These are phyloP conservation scores for Schizophyllum amplum DNA, from an alignment of 1,284 basidiomycete species.

Conservation along the genomic window DNA sequence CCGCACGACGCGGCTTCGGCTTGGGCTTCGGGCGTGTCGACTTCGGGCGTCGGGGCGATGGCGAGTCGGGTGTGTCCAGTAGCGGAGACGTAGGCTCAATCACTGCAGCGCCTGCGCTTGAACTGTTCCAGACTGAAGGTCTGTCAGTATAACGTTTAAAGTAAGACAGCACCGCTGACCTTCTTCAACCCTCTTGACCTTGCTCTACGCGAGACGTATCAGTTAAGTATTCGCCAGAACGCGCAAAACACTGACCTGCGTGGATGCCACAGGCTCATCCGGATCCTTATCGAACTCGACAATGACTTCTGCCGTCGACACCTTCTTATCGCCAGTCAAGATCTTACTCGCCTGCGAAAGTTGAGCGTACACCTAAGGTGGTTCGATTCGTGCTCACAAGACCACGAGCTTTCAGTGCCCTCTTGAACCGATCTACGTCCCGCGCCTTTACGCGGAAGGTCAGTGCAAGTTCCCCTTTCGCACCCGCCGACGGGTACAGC, in stretches of 20 bases:
- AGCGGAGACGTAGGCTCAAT: neutral
- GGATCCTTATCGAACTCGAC: constrained; percentile 10
- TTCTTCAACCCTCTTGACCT: constrained; percentile 4
- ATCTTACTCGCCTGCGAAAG: neutral
- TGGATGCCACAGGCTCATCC: constrained; percentile 6
- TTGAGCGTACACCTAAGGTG: constrained; percentile 3
- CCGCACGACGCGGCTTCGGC: neutral
- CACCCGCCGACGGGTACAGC: constrained; percentile 1
- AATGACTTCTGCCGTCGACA: neutral
- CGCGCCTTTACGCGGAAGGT: constrained; percentile 25
- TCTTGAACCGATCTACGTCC: constrained; percentile 29
- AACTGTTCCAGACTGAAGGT: neutral
- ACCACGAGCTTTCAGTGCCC: constrained; percentile 30
- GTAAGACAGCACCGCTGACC: neutral
- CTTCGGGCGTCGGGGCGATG: neutral
- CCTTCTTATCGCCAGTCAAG: constrained; percentile 4
- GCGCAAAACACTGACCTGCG: constrained; percentile 4
- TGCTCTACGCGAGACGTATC: constrained; percentile 3
- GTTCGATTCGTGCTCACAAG: constrained; percentile 27
- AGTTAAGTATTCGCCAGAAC: neutral
- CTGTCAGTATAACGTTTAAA: no score
- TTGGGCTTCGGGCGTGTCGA: neutral
- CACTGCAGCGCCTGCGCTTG: neutral
- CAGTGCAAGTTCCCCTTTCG: constrained; percentile 17
- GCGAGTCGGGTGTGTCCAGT: neutral